These are phyloP conservation scores for Euphrasia confusa DNA, from an alignment of 257 asterid species.

Conservation along the genomic window DNA sequence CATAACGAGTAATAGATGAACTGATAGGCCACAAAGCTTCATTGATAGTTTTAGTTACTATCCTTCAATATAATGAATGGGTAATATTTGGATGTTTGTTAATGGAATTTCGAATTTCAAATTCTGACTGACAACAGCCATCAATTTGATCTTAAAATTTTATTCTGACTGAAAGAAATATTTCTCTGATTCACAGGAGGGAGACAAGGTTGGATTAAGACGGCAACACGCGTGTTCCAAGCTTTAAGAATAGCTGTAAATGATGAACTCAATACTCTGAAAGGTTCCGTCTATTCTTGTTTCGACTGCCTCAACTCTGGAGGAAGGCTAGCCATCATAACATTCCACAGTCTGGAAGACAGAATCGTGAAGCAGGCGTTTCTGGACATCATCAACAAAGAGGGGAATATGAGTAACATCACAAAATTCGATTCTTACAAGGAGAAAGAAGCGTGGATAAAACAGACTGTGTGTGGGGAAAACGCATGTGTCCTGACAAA, in stretches of 20 bases:
- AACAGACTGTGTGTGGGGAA: constrained; percentile 55
- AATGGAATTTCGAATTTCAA: not conserved
- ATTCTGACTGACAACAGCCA: not conserved
- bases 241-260: constrained; percentile 92
- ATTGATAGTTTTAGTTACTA: not conserved
- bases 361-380: constrained; percentile 90
- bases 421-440: constrained; percentile 14
- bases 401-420: constrained; percentile 8
- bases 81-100: not conserved
- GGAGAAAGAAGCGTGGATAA: constrained; percentile 69
- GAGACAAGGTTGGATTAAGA: constrained; percentile 98
- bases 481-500: constrained; percentile 65
- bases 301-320: constrained; percentile 67
- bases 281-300: constrained; percentile 57
- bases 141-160: not conserved
- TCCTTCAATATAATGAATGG: not conserved
- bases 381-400: constrained; percentile 46
- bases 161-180: not conserved
- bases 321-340: constrained; percentile 89
- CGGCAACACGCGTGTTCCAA: constrained; percentile 91
- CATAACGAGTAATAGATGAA: no score
- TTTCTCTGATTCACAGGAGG: constrained; percentile 52
- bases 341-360: constrained; percentile 96
- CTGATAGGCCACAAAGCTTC: no score
- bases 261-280: constrained; percentile 77